Percentiles rank a stretch among this genome's conserved stretches.
Conservation (phyloP, 2,329 filamentous ascomycete genomes). For the Cadophora sp. region DNA sequence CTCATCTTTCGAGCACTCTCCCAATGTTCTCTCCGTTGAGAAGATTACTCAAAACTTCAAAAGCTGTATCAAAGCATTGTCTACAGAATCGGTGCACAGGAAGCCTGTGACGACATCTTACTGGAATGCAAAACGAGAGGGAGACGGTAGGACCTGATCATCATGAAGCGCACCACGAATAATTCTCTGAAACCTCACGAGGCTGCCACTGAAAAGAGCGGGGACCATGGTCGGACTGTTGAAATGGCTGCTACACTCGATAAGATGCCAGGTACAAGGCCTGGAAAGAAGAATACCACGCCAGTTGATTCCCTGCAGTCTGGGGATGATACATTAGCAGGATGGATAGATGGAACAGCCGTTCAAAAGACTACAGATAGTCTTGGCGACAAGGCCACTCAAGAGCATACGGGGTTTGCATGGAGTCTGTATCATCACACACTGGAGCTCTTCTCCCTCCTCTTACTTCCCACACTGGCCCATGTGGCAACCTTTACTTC, state of each 20-base stretch:
- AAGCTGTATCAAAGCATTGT: too few species aligned
- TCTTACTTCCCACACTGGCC: background rate
- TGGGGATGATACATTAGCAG: background rate
- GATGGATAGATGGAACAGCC: background rate
- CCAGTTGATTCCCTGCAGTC: background rate
- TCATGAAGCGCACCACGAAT: too few species aligned
- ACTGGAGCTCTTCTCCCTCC: background rate
- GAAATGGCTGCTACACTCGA: background rate
- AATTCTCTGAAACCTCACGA: too few species aligned
- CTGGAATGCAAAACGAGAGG: background rate
- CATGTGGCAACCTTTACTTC: background rate
- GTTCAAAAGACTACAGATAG: background rate
- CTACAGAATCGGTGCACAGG: too few species aligned
- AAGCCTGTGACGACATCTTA: too few species aligned
- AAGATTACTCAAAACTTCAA: too few species aligned
- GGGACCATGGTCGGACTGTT: too few species aligned
- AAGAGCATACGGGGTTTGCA: background rate
- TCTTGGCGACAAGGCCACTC: background rate
- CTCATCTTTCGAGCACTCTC: background rate
- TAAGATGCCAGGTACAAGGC: background rate
- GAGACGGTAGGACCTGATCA: too few species aligned
- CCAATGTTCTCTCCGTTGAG: too few species aligned
- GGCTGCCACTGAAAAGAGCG: too few species aligned
- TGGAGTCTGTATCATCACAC: conserved; percentile 7
- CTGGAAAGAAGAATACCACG: background rate